These are phyloP conservation scores for Candida incommunis DNA, from an alignment of 805 yeast genomes.

Conservation along the genomic window DNA sequence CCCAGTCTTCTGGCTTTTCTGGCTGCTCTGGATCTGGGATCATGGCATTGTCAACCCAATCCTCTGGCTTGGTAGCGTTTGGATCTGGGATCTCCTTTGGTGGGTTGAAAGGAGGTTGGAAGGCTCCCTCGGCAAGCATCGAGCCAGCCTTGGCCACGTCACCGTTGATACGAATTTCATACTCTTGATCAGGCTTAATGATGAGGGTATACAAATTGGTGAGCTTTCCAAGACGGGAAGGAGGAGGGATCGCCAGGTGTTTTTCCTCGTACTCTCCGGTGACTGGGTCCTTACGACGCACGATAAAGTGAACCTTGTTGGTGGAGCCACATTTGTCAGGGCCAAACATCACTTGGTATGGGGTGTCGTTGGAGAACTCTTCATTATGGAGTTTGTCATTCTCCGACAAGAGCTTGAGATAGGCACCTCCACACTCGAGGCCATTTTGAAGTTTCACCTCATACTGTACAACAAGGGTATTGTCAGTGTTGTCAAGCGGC, in stretches of 20 bases:
- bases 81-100: conserved; percentile 48
- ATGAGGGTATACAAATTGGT: conserved; percentile 66
- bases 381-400: conserved; percentile 23
- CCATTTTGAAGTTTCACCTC: conserved; percentile 78
- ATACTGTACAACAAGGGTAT: conserved; percentile 72
- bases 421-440: conserved; percentile 79
- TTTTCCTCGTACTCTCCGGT: conserved; percentile 53
- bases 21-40: conserved; percentile 58
- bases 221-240: conserved; percentile 38
- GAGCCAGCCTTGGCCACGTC: conserved; percentile 57
- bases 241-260: conserved; percentile 53
- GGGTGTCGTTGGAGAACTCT: conserved; percentile 49
- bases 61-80: conserved; percentile 50
- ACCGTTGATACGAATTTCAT: conserved; percentile 76
- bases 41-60: conserved; percentile 62
- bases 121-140: conserved; percentile 37
- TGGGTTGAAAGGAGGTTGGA: conserved; percentile 56
- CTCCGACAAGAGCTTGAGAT: conserved; percentile 53
- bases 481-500: conserved; percentile 44
- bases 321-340: conserved; percentile 82
- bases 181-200: conserved; percentile 47
- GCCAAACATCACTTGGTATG: conserved; percentile 84
- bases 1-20: conserved; percentile 75
- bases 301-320: conserved; percentile 67
- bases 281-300: conserved; percentile 41